Evolutionary conservation across 306 rosid species (phyloP).

Genomic region (Abrus pulchellus): DNA sequence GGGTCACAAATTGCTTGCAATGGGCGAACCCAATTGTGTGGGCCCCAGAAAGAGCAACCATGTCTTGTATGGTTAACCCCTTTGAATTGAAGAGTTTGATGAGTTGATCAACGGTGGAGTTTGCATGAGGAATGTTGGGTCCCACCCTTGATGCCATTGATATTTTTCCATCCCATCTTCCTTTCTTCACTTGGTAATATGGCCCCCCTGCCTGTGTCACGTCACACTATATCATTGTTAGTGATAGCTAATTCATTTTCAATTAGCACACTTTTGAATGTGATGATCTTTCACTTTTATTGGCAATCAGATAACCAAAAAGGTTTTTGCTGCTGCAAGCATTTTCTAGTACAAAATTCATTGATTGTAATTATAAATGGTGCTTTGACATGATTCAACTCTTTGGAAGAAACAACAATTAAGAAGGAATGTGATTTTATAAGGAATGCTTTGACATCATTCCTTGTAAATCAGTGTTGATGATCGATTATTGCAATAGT

Average conservation of each 20-base stretch:
- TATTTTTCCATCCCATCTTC: conserved; percentile 92
- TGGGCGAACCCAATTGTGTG: conserved; percentile 92
- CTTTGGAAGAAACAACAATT: background rate
- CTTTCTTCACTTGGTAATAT: conserved; percentile 82
- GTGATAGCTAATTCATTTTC: background rate
- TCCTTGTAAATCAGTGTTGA: background rate
- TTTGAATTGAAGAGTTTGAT: conserved; percentile 82
- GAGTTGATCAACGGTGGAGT: conserved; percentile 76
- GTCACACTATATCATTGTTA: background rate
- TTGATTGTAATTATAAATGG: background rate
- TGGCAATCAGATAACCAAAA: background rate
- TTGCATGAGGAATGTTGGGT: conserved; percentile 78
- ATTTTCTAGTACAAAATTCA: background rate
- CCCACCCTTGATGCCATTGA: conserved; percentile 85
- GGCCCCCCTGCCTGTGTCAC: conserved; percentile 80
- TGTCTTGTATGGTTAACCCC: conserved; percentile 71
- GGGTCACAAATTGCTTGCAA: conserved; percentile 68
- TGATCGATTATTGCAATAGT: background rate
- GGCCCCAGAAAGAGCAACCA: conserved; percentile 91
- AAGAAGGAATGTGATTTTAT: too few species aligned
- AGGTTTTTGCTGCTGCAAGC: too few species aligned
- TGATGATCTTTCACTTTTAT: background rate
- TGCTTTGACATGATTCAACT: background rate
- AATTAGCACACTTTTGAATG: background rate
- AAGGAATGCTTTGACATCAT: too few species aligned